Conservation (phyloP, 768 basidiomycete species). For the Asterophora lycoperdoides region DNA sequence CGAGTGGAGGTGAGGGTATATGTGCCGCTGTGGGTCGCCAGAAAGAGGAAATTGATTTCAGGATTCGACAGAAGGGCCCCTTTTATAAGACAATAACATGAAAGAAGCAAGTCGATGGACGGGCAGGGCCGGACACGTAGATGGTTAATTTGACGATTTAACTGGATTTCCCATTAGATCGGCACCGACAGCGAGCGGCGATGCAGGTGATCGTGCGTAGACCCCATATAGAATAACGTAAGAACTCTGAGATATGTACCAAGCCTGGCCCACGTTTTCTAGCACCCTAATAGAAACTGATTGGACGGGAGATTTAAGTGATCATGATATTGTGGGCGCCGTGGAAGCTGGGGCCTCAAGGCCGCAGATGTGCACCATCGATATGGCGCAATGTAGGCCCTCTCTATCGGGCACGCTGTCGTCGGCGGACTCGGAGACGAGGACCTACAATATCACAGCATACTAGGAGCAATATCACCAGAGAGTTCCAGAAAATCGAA, state of each 20-base stretch:
- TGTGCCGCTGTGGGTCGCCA: background rate
- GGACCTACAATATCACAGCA: too few species aligned
- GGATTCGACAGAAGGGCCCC: background rate
- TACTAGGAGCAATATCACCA: too few species aligned
- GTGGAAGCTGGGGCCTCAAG: background rate
- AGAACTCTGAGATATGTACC: constrained; percentile 1
- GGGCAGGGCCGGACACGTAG: constrained; percentile 4
- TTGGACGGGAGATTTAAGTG: too few species aligned
- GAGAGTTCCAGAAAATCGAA: too few species aligned
- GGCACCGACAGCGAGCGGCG: background rate
- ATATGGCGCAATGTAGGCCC: too few species aligned
- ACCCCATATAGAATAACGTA: constrained; percentile 11
- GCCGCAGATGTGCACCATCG: too few species aligned
- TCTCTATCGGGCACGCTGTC: too few species aligned
- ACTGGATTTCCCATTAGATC: constrained; percentile 6
- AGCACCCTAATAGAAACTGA: too few species aligned
- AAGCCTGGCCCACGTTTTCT: constrained; percentile 3
- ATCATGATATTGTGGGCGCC: too few species aligned
- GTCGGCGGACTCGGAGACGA: too few species aligned
- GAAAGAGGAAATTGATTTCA: background rate
- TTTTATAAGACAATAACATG: constrained; percentile 8
- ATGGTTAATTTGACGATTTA: background rate
- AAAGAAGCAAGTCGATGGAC: constrained; percentile 6
- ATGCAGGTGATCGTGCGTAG: background rate
- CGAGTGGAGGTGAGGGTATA: background rate